These are phyloP conservation scores for Melanomma pulvis-pyrius DNA, from an alignment of 495 filamentous ascomycete species.

Conservation along the genomic window DNA sequence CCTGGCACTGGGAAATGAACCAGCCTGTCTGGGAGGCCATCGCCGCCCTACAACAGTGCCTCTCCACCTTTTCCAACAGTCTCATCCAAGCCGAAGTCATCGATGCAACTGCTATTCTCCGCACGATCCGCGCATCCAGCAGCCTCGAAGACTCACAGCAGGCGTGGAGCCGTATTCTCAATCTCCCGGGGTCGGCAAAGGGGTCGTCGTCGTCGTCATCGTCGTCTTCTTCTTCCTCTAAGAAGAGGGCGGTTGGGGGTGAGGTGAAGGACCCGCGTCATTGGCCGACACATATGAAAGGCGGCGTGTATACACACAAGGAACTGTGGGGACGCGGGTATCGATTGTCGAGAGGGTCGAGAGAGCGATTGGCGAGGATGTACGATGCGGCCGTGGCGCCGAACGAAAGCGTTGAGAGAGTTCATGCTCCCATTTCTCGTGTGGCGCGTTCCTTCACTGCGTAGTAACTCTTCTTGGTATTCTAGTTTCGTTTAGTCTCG, in stretches of 20 bases:
- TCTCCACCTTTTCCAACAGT: conserved; percentile 11
- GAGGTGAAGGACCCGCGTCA: neutral
- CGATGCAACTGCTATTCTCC: conserved; percentile 22
- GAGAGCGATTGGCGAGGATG: neutral
- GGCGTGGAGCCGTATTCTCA: conserved; percentile 35
- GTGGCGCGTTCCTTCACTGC: neutral
- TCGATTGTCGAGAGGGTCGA: neutral
- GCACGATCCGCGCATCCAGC: conserved; percentile 38
- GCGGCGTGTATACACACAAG: neutral
- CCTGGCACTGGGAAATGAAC: conserved; percentile 39
- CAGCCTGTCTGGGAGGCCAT: conserved; percentile 27
- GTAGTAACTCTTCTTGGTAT: neutral
- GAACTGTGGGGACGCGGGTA: neutral
- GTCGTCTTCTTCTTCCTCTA: too few species aligned
- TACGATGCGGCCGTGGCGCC: neutral
- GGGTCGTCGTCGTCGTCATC: too few species aligned
- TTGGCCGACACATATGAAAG: neutral
- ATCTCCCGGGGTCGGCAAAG: conserved; percentile 33
- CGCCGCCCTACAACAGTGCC: conserved; percentile 6
- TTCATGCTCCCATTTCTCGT: neutral
- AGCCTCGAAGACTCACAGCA: conserved; percentile 36
- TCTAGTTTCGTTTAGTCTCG: neutral
- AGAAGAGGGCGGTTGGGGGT: neutral
- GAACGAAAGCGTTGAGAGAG: neutral
- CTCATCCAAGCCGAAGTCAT: conserved; percentile 25